These are phyloP conservation scores for Erythrobasidium hasegawianum DNA, from an alignment of 1,284 basidiomycete genomes.

Conservation along the genomic window DNA sequence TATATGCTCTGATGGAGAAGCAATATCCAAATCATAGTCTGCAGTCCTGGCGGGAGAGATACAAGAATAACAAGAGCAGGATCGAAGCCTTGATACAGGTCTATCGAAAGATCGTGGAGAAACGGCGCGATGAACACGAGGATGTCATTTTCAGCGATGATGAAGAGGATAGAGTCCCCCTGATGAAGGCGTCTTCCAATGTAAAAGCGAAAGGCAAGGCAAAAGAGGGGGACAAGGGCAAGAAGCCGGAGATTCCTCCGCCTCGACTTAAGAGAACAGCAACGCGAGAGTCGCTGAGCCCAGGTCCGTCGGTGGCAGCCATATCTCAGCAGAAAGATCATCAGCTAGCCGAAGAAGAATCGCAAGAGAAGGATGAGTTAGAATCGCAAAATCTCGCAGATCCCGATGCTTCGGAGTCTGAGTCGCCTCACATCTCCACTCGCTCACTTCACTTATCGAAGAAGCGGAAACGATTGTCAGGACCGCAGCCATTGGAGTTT, in stretches of 20 bases:
- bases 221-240: neutral
- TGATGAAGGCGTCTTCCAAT: neutral
- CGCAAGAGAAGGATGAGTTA: too few relatives aligned
- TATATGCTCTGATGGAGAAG: conserved; percentile 17
- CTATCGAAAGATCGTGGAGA: conserved; percentile 14
- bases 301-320: neutral
- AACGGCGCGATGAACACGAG: conserved; percentile 8
- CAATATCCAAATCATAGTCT: conserved; percentile 12
- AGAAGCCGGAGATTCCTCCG: neutral
- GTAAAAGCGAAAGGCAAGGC: neutral
- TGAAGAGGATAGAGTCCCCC: conserved; percentile 3
- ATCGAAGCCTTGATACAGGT: conserved; percentile 9
- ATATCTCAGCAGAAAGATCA: too few relatives aligned
- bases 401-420: too few relatives aligned
- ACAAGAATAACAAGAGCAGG: conserved; percentile 19
- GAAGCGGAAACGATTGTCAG: too few relatives aligned
- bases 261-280: neutral
- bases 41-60: conserved; percentile 21
- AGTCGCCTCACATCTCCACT: too few relatives aligned
- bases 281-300: neutral
- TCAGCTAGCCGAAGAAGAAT: too few relatives aligned
- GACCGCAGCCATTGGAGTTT: too few relatives aligned
- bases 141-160: conserved; percentile 15
- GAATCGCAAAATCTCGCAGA: too few relatives aligned
- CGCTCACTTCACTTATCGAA: too few relatives aligned